Conservation (phyloP, 345 rosid genomes). For the Acer saccharum region DNA sequence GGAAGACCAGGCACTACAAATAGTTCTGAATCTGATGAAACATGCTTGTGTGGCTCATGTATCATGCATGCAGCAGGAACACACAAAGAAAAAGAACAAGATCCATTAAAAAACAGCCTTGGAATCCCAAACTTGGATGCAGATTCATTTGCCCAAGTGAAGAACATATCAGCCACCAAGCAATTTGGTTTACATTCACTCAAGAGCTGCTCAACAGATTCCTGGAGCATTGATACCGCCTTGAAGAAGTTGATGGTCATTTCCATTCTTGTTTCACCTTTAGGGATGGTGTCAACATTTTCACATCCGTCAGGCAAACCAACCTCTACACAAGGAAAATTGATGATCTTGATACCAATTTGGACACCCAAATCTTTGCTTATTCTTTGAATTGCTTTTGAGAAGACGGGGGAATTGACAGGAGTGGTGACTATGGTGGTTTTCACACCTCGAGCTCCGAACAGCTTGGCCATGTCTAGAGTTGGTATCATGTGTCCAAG, state of each 20-base stretch:
- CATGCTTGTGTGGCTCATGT: slow-evolving; percentile 31
- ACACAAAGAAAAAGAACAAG: slow-evolving; percentile 32
- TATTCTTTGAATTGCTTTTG: slow-evolving; percentile 32
- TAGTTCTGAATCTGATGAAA: slow-evolving; percentile 25
- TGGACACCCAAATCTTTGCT: slow-evolving; percentile 24
- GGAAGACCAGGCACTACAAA: slow-evolving; percentile 37
- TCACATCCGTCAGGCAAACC: slow-evolving; percentile 54
- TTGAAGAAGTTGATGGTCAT: slow-evolving; percentile 27
- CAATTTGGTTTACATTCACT: slow-evolving; percentile 32
- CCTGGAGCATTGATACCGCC: slow-evolving; percentile 30
- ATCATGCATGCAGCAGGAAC: not conserved
- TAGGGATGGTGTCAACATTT: slow-evolving; percentile 28
- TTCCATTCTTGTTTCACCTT: not conserved
- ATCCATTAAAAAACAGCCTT: slow-evolving; percentile 40
- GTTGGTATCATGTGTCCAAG: slow-evolving; percentile 58
- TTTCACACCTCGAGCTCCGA: slow-evolving; percentile 41
- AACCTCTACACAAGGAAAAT: slow-evolving; percentile 41
- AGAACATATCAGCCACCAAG: slow-evolving; percentile 33
- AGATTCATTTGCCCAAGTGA: slow-evolving; percentile 40
- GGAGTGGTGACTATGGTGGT: slow-evolving; percentile 54
- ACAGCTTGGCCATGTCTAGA: slow-evolving; percentile 53
- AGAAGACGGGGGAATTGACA: slow-evolving; percentile 22
- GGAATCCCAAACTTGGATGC: slow-evolving; percentile 40
- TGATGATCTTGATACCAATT: slow-evolving; percentile 31
- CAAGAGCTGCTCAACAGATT: slow-evolving; percentile 24